These are phyloP conservation scores for Candida dendrica DNA, from an alignment of 805 yeast genomes.

Conservation along the genomic window DNA sequence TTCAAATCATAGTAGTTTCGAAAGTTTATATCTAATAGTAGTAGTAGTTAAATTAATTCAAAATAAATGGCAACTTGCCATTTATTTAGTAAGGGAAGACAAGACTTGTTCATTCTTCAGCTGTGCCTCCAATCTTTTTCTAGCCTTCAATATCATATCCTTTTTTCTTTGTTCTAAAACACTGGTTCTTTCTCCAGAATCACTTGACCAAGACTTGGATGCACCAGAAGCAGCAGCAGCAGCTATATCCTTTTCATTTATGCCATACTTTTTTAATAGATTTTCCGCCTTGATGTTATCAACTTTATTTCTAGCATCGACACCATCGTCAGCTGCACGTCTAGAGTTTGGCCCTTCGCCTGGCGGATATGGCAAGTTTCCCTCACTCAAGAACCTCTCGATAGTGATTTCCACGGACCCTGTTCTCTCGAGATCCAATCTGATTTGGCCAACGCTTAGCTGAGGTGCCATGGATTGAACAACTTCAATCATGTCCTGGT, in stretches of 20 bases:
- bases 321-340: conserved; percentile 7
- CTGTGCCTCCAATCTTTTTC: conserved; percentile 43
- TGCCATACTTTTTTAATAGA: conserved; percentile 35
- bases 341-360: conserved; percentile 18
- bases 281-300: conserved; percentile 21
- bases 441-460: conserved; percentile 61
- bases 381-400: conserved; percentile 57
- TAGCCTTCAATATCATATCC: conserved; percentile 55
- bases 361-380: conserved; percentile 53
- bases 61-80: no score
- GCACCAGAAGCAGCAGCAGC: conserved; percentile 1
- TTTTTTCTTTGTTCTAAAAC: conserved; percentile 42
- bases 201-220: conserved; percentile 31
- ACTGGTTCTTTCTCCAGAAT: conserved; percentile 35
- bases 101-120: conserved; percentile 19
- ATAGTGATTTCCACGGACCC: conserved; percentile 81
- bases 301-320: conserved; percentile 12
- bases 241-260: conserved; percentile 20
- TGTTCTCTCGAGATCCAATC: conserved; percentile 63
- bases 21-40: no score
- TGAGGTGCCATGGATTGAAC: conserved; percentile 80
- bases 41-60: no score
- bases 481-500: conserved; percentile 72
- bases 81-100: conserved; percentile 7
- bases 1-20: no score